Conservation (phyloP, 768 basidiomycete genomes). For the Hygrocybe punicea region DNA sequence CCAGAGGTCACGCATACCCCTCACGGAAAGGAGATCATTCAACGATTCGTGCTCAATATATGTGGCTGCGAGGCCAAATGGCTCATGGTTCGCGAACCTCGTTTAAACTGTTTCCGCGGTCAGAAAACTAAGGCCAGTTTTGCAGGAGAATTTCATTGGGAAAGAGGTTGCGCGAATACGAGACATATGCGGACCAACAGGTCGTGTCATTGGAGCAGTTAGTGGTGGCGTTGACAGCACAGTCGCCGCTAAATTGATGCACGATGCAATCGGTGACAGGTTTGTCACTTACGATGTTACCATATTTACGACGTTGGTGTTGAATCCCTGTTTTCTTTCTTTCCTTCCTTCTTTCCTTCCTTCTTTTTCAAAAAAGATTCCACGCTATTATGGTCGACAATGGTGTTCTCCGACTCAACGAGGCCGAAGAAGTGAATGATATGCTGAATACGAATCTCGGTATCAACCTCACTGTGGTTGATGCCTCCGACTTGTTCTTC, state of each 20-base stretch:
- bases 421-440: constrained; percentile 84
- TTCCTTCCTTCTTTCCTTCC: too few species aligned
- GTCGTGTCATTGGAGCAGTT: constrained; percentile 96
- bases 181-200: constrained; percentile 89
- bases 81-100: constrained; percentile 92
- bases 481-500: constrained; percentile 92
- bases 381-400: constrained; percentile 99
- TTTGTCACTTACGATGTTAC: constrained; percentile 28
- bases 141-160: constrained; percentile 92
- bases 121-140: too few species aligned
- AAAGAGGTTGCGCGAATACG: constrained; percentile 94
- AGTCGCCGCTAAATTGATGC: constrained; percentile 98
- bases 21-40: constrained; percentile 85
- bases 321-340: constrained; percentile 4
- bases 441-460: constrained; percentile 94
- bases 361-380: constrained; percentile 53
- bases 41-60: constrained; percentile 77
- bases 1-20: constrained; percentile 96
- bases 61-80: constrained; percentile 80
- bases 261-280: constrained; percentile 98
- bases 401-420: constrained; percentile 89
- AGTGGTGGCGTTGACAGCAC: constrained; percentile 97
- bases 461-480: constrained; percentile 93
- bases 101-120: too few species aligned
- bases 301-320: constrained; percentile 4